Base-by-base conservation (phyloP, 495 filamentous ascomycete species). In the Tuber magnatum region DNA sequence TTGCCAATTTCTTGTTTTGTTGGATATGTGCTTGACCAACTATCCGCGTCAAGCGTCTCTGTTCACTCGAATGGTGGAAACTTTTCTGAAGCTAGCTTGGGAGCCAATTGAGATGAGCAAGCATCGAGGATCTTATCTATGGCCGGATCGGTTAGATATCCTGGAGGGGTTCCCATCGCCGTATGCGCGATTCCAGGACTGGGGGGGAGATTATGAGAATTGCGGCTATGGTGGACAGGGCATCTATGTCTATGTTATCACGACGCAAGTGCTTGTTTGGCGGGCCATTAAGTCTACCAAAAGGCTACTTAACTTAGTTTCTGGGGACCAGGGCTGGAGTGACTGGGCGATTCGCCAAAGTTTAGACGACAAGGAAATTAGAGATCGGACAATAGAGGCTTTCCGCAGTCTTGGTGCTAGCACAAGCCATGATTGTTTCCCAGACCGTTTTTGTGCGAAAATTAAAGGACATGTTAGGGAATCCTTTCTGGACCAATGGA, bases 391-490 rank as follows among this genome's bases (percentile, higher is more conserved):
- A 24, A 35, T 65, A 65, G 56, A 65, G n/a, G 56, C 5, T 5
- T 65, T 65, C 56, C 56, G 56, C 56, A 12, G n/a, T 4, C 28
- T 14, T 32, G n/a, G 10, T 12, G 32, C 28, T 35, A 28, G 28
- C 12, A 35, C 56, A 3, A 16, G 56, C 16, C 56, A 35, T 1
- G 56, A 65, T 65, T 35, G 4, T 35, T 65, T 18, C 28, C 28
- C 56, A 16, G 56, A 65, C 9, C 56, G 56, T 5, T 65, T 65
- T 65, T 32, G 32, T 14, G 32, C 56, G 16, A 65, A 65, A 65
- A 65, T 65, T 35, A 65, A 65, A 65, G 56, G 56, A 65, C 56
- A 65, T 65, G 6, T 65, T 65, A 65, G 12, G 14, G 56, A 65
- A 65, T 65, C 56, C 14, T 35, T 65, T 9, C 56, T 65, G 56